Percentiles rank a stretch among this genome's conserved stretches.
Conservation (phyloP, 257 asterid genomes). For the Forsythia viridissima region DNA sequence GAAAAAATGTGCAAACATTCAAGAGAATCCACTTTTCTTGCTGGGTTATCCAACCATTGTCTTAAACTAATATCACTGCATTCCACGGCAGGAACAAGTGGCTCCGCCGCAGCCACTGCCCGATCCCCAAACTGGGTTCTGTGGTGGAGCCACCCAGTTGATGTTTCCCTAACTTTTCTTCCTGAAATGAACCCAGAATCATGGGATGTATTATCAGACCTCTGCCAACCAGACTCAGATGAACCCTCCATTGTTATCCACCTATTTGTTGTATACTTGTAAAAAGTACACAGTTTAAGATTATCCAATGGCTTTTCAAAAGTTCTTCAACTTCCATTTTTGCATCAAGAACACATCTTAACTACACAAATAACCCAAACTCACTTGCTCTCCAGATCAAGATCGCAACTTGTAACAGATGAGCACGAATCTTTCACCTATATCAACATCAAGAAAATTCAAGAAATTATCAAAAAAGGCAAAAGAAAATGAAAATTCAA, state of each 20-base stretch:
- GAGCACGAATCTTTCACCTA: conserved; percentile 17
- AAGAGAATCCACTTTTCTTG: conserved; percentile 67
- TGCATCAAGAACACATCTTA: conserved; percentile 42
- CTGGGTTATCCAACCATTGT: conserved; percentile 90
- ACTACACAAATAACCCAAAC: background rate
- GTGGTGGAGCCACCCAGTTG: conserved; percentile 27
- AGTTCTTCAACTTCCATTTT: conserved; percentile 30
- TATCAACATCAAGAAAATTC: background rate
- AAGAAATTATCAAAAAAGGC: background rate
- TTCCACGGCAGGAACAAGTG: conserved; percentile 35
- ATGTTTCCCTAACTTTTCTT: conserved; percentile 53
- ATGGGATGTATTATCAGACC: conserved; percentile 55
- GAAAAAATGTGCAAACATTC: conserved; percentile 92
- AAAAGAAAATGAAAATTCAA: background rate
- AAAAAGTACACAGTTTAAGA: conserved; percentile 23
- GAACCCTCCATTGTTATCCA: conserved; percentile 85
- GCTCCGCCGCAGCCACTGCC: conserved; percentile 22
- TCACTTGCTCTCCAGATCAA: background rate
- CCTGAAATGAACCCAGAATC: conserved; percentile 53
- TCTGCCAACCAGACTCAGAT: conserved; percentile 82
- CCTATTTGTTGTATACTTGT: conserved; percentile 26
- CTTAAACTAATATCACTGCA: conserved; percentile 71
- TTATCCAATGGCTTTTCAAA: conserved; percentile 29
- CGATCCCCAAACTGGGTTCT: conserved; percentile 30
- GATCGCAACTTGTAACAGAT: background rate